These are phyloP conservation scores for Cymbopogon flexuosus DNA, from an alignment of 202 grass and related monocot species.

Conservation along the genomic window DNA sequence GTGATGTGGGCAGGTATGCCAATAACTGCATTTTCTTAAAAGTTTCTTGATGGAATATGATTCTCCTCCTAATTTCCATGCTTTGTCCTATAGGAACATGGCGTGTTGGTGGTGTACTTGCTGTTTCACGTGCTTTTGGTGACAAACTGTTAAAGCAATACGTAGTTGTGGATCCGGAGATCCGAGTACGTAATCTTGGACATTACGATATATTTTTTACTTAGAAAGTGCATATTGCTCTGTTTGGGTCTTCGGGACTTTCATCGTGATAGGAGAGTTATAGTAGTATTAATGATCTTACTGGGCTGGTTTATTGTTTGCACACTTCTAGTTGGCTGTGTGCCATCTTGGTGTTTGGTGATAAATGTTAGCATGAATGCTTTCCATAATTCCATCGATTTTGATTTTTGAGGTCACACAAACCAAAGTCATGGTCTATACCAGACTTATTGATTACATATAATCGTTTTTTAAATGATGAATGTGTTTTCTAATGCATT, in stretches of 20 bases:
- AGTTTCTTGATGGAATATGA: not conserved
- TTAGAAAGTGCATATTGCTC: not conserved
- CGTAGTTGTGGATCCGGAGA: conserved; percentile 92
- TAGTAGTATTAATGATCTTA: not conserved
- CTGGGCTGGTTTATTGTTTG: not conserved
- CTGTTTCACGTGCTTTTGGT: conserved; percentile 90
- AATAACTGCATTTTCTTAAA: not conserved
- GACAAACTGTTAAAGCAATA: conserved; percentile 87
- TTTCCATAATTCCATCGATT: not conserved
- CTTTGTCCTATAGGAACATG: conserved; percentile 62
- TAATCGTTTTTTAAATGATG: not conserved
- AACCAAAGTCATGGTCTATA: not conserved
- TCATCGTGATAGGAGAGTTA: not conserved
- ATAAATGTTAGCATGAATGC: not conserved
- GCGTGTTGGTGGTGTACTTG: conserved; percentile 93
- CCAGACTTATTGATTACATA: not conserved
- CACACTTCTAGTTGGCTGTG: not conserved
- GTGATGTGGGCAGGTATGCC: conserved; percentile 90
- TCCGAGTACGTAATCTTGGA: conserved; percentile 47
- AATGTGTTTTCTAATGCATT: conserved; percentile 25
- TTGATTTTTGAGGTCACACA: not conserved
- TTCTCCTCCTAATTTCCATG: not conserved
- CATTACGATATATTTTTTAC: conserved; percentile 9
- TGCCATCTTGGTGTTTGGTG: not conserved
- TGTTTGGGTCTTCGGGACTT: not conserved